Conservation (phyloP, 2,329 filamentous ascomycete species). For the Pseudocercospora cruenta region DNA sequence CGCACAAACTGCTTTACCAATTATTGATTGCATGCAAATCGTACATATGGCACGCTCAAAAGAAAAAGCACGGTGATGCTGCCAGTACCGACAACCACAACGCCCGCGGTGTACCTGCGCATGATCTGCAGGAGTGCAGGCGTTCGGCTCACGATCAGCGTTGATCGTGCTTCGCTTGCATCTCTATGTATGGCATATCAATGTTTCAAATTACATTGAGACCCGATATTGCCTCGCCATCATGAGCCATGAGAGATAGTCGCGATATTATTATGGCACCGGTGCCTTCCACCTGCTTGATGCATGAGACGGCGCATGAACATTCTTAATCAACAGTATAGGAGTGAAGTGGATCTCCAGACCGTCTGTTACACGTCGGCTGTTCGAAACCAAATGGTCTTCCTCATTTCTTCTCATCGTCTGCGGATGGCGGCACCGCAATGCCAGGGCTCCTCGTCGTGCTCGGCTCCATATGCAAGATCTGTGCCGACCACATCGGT, state of each 20-base stretch:
- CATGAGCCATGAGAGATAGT: not conserved
- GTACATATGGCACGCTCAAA: not conserved
- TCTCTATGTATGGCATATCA: not conserved
- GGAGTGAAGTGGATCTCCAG: not conserved
- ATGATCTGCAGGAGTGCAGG: conserved; percentile 8
- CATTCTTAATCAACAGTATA: not conserved
- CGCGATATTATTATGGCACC: not conserved
- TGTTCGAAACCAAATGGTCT: not conserved
- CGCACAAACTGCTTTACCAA: not conserved
- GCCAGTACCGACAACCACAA: not conserved
- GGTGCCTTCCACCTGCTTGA: not conserved
- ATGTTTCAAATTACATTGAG: not conserved
- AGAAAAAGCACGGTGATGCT: not conserved
- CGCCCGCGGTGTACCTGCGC: not conserved
- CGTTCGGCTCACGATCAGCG: conserved; percentile 3
- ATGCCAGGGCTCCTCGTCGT: conserved; percentile 1
- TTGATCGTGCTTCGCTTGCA: not conserved
- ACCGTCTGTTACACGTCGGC: not conserved
- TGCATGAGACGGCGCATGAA: not conserved
- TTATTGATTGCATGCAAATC: not conserved
- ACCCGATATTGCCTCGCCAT: not conserved
- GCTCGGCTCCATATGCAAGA: conserved; percentile 7
- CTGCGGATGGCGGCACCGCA: not conserved
- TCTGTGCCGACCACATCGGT: conserved; percentile 6
- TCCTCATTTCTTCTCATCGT: not conserved